Evolutionary conservation across 805 yeast genomes (phyloP).

Genomic region (Candida silvicultrix): DNA sequence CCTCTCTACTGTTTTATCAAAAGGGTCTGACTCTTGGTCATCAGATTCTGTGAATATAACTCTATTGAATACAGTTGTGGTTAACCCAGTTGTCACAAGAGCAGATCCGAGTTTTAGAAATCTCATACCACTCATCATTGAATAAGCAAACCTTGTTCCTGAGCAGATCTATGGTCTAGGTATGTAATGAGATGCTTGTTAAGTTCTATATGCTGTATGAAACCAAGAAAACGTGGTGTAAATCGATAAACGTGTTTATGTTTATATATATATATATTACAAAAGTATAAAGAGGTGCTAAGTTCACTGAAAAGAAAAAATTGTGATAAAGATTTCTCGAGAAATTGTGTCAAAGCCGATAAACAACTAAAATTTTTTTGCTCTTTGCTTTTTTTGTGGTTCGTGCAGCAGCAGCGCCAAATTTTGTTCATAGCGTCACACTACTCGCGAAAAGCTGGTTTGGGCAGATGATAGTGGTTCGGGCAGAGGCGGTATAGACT

Average conservation of each 20-base stretch:
- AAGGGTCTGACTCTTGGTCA: slow-evolving; percentile 7
- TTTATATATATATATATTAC: too few relatives aligned
- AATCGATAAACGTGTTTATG: too few relatives aligned
- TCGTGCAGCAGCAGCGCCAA: too few relatives aligned
- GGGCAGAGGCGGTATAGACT: too few relatives aligned
- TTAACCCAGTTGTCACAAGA: slow-evolving; percentile 6
- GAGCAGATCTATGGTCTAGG: too few relatives aligned
- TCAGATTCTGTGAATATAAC: slow-evolving; percentile 6
- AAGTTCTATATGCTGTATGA: too few relatives aligned
- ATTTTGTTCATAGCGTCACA: neutral
- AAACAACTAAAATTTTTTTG: neutral
- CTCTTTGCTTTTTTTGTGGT: neutral
- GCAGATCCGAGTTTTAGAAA: slow-evolving; percentile 4
- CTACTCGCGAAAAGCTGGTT: too few relatives aligned
- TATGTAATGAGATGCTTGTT: too few relatives aligned
- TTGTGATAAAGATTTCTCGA: neutral
- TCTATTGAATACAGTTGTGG: slow-evolving; percentile 3
- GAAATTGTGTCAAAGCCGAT: neutral
- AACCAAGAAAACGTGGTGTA: neutral
- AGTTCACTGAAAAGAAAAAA: too few relatives aligned
- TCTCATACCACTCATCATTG: slow-evolving; percentile 1
- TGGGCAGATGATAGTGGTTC: too few relatives aligned
- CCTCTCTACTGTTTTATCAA: slow-evolving; percentile 6
- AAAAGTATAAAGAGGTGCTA: neutral
- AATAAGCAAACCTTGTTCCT: too few relatives aligned